Evolutionary conservation across 2,329 filamentous ascomycete species (phyloP).

Genomic region (Venturia nashicola): DNA sequence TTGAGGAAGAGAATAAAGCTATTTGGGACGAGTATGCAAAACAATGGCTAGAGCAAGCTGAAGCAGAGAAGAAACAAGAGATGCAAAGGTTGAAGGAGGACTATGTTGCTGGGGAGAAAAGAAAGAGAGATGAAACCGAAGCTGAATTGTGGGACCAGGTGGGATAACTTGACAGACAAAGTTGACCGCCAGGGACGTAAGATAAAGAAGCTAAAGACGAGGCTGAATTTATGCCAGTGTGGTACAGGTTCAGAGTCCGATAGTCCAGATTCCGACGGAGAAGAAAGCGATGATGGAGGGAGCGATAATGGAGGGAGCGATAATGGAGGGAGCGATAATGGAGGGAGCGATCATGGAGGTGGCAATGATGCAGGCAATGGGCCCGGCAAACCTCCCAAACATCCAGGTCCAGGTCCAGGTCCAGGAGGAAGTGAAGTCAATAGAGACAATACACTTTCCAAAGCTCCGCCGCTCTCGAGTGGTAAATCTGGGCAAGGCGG

Average conservation of each 20-base stretch:
- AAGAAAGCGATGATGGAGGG: too few relatives aligned
- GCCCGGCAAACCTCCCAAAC: not conserved
- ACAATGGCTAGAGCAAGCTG: not conserved
- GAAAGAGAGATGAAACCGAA: not conserved
- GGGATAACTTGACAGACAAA: not conserved
- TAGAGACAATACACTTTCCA: not conserved
- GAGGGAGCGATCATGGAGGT: too few relatives aligned
- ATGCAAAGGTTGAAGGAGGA: not conserved
- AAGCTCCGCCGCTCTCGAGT: not conserved
- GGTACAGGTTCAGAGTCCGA: not conserved
- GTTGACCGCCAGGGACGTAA: not conserved
- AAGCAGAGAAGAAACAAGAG: not conserved
- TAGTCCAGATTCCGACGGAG: not conserved
- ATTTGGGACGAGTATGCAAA: not conserved
- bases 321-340: too few relatives aligned
- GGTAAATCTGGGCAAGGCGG: not conserved
- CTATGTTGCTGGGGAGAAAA: not conserved
- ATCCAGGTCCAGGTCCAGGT: too few relatives aligned
- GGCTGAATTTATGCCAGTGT: not conserved
- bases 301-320: too few relatives aligned
- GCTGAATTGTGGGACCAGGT: not conserved
- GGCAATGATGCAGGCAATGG: not conserved
- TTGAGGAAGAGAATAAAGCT: not conserved
- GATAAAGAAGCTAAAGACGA: not conserved
- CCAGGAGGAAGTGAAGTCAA: not conserved